Conservation (phyloP, 2,329 filamentous ascomycete genomes). For the Ilyonectria sp. region DNA sequence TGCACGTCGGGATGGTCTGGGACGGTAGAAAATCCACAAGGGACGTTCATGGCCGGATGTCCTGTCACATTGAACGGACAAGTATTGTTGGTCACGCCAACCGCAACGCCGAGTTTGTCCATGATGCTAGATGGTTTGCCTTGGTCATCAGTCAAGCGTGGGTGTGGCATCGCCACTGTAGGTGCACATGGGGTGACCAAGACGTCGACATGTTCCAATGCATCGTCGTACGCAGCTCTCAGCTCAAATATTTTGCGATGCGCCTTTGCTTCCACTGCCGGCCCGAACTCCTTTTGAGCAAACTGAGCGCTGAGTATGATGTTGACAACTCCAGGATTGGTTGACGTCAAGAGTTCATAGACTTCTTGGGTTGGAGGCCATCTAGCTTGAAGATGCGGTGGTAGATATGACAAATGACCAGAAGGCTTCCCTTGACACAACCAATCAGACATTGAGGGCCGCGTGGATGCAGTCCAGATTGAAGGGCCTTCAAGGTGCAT, state of each 20-base stretch:
- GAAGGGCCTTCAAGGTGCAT: slow-evolving; percentile 63
- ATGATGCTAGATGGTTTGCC: slow-evolving; percentile 41
- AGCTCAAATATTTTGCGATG: slow-evolving; percentile 59
- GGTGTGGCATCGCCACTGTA: slow-evolving; percentile 58
- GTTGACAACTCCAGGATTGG: slow-evolving; percentile 64
- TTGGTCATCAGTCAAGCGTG: slow-evolving; percentile 46
- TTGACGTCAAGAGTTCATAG: slow-evolving; percentile 58
- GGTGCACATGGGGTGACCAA: slow-evolving; percentile 65
- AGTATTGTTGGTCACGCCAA: slow-evolving; percentile 63
- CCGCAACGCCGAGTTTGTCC: slow-evolving; percentile 59
- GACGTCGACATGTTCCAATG: slow-evolving; percentile 61
- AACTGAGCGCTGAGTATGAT: slow-evolving; percentile 60
- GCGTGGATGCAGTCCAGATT: slow-evolving; percentile 49
- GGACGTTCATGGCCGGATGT: slow-evolving; percentile 64
- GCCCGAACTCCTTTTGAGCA: slow-evolving; percentile 43
- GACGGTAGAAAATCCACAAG: slow-evolving; percentile 49
- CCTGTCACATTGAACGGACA: slow-evolving; percentile 66
- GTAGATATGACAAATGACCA: slow-evolving; percentile 52
- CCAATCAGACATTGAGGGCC: slow-evolving; percentile 52
- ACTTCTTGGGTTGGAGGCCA: slow-evolving; percentile 58
- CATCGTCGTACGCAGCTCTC: slow-evolving; percentile 62
- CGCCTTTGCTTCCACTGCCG: slow-evolving; percentile 59
- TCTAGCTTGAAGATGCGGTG: slow-evolving; percentile 52
- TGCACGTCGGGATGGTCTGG: slow-evolving; percentile 29
- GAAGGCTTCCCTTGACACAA: slow-evolving; percentile 51